Percentiles rank a stretch among this genome's conserved stretches.
Conservation (phyloP, 495 filamentous ascomycete species). For the Aspergillus sclerotiicarbonarius region DNA sequence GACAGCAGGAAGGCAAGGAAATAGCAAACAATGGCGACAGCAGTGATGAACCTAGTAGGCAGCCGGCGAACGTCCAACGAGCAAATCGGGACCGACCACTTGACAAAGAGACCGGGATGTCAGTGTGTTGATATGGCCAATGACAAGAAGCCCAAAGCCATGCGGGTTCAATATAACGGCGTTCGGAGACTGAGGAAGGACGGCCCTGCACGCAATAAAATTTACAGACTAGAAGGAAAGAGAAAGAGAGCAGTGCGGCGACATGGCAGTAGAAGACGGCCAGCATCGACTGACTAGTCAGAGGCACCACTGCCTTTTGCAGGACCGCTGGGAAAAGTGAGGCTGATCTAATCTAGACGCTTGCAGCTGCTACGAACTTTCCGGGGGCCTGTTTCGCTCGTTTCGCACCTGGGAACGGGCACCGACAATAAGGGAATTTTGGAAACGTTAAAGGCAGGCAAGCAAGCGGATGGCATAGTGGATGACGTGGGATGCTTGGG, state of each 20-base stretch:
- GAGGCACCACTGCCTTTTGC: conserved; percentile 4
- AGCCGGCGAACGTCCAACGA: conserved; percentile 2
- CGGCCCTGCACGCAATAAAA: neutral
- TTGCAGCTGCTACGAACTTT: conserved; percentile 14
- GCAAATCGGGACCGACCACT: conserved; percentile 2
- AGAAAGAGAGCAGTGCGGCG: neutral
- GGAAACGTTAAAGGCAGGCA: neutral
- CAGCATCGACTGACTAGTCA: neutral
- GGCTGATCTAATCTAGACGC: conserved; percentile 14
- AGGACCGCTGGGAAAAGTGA: conserved; percentile 14
- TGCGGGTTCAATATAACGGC: neutral
- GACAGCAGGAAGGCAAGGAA: conserved; percentile 2
- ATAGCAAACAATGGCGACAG: conserved; percentile 20
- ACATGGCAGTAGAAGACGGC: neutral
- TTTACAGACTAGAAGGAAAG: neutral
- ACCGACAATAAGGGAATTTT: neutral
- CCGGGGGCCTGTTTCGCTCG: neutral
- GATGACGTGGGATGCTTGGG: conserved; percentile 17
- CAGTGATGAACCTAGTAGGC: too few species aligned
- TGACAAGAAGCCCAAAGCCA: neutral
- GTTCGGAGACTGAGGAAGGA: conserved; percentile 2
- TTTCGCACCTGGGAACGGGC: conserved; percentile 2
- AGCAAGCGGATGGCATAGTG: neutral
- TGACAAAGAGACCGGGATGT: conserved; percentile 14
- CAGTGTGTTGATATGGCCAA: conserved; percentile 14